A percentile compares a stretch with the other conserved stretches of the same genome.
These are phyloP conservation scores for Deakozyma indianensis DNA, from an alignment of 805 yeast species.

Conservation along the genomic window DNA sequence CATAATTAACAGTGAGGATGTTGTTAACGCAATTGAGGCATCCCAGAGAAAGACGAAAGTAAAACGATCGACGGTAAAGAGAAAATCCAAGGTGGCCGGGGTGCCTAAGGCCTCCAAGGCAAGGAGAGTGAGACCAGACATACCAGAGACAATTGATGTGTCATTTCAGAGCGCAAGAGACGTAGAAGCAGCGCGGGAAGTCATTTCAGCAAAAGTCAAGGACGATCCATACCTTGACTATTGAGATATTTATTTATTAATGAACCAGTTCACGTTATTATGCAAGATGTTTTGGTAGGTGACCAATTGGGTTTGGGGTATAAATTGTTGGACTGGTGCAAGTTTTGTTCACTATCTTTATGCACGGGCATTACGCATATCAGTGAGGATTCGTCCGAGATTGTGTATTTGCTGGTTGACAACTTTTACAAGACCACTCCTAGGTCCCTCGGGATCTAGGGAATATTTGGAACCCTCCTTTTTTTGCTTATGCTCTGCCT, in stretches of 20 bases:
- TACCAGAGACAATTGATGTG: constrained; percentile 3
- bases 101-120: background rate
- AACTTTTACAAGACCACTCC: constrained; percentile 89
- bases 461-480: constrained; percentile 15
- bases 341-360: constrained; percentile 58
- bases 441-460: constrained; percentile 12
- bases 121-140: background rate
- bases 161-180: background rate
- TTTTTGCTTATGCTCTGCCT: no score
- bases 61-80: background rate
- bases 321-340: background rate
- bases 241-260: no score
- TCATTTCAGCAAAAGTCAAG: no score
- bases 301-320: background rate
- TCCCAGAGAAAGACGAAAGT: background rate
- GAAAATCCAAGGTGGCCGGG: background rate
- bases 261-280: no score
- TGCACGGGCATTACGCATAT: constrained; percentile 99
- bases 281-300: no score
- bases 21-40: constrained; percentile 9
- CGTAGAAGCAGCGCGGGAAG: no score
- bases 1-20: constrained; percentile 11
- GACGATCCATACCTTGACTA: background rate
- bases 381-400: constrained; percentile 99
- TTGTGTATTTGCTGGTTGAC: constrained; percentile 99